phyloP scores from a whole-genome alignment of 2,329 filamentous ascomycete species.

The Penicillium crustosum region DNA sequence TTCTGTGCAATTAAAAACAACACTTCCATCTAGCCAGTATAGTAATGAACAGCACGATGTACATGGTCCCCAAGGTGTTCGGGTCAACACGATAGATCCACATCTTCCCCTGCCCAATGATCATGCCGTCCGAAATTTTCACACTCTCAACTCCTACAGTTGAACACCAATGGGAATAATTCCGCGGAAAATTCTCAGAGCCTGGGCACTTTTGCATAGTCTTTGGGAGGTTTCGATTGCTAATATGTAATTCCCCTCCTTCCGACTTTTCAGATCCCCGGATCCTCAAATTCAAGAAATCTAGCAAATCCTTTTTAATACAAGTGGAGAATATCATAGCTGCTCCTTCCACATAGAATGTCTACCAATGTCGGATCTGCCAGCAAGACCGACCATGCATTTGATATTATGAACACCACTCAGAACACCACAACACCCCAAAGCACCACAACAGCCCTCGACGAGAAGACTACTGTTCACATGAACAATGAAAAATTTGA shows the following conservation, averaged over 20 bases:
- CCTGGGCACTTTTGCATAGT: constrained; percentile 11
- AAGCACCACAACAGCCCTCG: neutral
- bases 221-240: constrained; percentile 14
- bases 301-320: neutral
- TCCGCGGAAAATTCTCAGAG: constrained; percentile 8
- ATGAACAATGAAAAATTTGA: constrained; percentile 9
- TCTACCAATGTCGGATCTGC: constrained; percentile 19
- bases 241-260: constrained; percentile 14
- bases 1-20: neutral
- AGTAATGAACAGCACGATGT: neutral
- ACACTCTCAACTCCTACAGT: constrained; percentile 1
- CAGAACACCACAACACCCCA: constrained; percentile 2
- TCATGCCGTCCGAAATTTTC: constrained; percentile 9
- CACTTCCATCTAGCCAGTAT: neutral
- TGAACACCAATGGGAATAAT: constrained; percentile 18
- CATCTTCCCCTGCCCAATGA: constrained; percentile 13
- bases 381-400: constrained; percentile 16
- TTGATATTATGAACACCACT: constrained; percentile 2
- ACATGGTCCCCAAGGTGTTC: neutral
- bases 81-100: constrained; percentile 5
- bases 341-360: constrained; percentile 24
- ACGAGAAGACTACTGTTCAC: neutral
- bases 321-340: neutral
- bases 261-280: neutral
- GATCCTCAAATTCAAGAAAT: neutral